Evolutionary conservation across 2,329 filamentous ascomycete species (phyloP).

Genomic region (Aureobasidium pullulans): DNA sequence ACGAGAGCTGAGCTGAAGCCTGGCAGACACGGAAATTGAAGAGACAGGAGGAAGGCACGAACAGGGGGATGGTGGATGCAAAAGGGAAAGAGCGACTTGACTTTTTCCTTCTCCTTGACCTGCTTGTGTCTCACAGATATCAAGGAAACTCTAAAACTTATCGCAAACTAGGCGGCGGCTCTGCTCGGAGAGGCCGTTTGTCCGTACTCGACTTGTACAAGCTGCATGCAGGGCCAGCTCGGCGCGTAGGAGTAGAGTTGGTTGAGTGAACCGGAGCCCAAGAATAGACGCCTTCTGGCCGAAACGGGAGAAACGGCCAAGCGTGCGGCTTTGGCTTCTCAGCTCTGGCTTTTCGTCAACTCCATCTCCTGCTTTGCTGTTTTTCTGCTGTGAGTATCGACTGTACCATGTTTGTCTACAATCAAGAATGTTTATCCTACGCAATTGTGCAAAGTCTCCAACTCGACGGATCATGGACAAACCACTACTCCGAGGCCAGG

Average conservation of each 20-base stretch:
- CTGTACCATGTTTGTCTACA: no score
- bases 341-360: not conserved
- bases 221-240: not conserved
- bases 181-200: not conserved
- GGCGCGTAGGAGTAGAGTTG: not conserved
- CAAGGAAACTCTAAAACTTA: conserved; percentile 4
- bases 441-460: no score
- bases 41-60: not conserved
- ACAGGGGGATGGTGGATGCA: not conserved
- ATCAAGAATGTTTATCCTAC: no score
- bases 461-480: no score
- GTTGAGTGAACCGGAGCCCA: not conserved
- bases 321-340: not conserved
- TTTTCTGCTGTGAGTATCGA: no score
- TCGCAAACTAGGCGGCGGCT: not conserved
- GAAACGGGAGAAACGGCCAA: conserved; percentile 11
- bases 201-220: not conserved
- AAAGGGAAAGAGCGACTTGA: not conserved
- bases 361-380: not conserved
- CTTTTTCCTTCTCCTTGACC: not conserved
- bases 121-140: not conserved
- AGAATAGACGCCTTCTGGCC: conserved; percentile 4
- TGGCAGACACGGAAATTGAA: not conserved
- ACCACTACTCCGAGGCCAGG: no score
- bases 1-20: not conserved